These are phyloP conservation scores for Daldinia sp. DNA, from an alignment of 2,329 filamentous ascomycete genomes.

Conservation along the genomic window DNA sequence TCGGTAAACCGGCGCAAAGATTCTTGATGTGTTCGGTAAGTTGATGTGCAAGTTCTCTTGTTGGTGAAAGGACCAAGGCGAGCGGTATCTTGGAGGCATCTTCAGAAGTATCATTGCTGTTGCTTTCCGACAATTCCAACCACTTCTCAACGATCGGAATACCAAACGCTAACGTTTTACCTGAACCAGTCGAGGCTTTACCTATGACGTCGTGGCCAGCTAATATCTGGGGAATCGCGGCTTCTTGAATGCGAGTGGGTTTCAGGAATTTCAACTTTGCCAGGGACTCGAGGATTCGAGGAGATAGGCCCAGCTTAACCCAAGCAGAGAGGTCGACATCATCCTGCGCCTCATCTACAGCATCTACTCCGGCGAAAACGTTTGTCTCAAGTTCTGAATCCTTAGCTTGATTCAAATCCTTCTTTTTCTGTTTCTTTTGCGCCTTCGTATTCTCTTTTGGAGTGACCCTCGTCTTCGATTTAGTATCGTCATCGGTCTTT, in stretches of 20 bases:
- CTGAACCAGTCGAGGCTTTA: conserved; percentile 95
- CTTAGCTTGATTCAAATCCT: conserved; percentile 46
- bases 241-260: conserved; percentile 83
- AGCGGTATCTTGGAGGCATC: conserved; percentile 61
- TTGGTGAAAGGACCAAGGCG: conserved; percentile 87
- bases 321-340: conserved; percentile 80
- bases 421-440: conserved; percentile 42
- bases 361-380: conserved; percentile 64
- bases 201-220: conserved; percentile 91
- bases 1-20: conserved; percentile 69
- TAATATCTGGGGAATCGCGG: conserved; percentile 82
- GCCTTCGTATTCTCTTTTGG: conserved; percentile 42
- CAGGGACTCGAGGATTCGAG: conserved; percentile 74
- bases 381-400: conserved; percentile 55
- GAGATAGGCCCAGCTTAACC: conserved; percentile 76
- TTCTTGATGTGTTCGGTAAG: conserved; percentile 82
- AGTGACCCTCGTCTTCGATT: conserved; percentile 18
- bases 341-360: conserved; percentile 62
- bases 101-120: conserved; percentile 47
- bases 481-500: conserved; percentile 28
- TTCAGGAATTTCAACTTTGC: conserved; percentile 80
- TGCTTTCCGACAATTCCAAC: conserved; percentile 59
- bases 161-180: conserved; percentile 94
- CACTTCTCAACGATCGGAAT: conserved; percentile 91
- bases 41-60: conserved; percentile 92